These are phyloP conservation scores for Aureobasidium sp. DNA, from an alignment of 2,329 filamentous ascomycete species.

Conservation along the genomic window DNA sequence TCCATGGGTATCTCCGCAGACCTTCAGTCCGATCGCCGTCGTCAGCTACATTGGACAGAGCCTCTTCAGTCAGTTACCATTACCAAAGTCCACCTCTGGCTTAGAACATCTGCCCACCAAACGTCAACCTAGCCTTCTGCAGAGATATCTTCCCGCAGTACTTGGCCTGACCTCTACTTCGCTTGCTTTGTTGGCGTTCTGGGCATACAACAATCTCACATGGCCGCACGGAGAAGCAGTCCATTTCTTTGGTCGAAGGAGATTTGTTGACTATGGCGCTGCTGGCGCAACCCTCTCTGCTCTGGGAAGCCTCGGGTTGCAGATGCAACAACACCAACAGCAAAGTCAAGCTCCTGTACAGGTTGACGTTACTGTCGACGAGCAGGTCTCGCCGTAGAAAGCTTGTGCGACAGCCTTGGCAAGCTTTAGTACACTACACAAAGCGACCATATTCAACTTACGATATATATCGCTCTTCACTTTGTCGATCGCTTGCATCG, in stretches of 20 bases:
- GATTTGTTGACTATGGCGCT: slow-evolving; percentile 29
- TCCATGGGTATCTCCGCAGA: slow-evolving; percentile 5
- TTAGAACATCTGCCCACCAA: not conserved
- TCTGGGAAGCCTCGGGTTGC: slow-evolving; percentile 13
- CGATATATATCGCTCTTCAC: not conserved
- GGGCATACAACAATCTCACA: slow-evolving; percentile 15
- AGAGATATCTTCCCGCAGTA: slow-evolving; percentile 8
- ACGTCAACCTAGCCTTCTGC: not conserved
- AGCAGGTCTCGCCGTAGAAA: slow-evolving; percentile 1
- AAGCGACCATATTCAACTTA: not conserved
- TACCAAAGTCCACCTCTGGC: not conserved
- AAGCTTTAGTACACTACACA: not conserved
- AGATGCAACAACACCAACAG: slow-evolving; percentile 11
- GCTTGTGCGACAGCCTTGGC: not conserved
- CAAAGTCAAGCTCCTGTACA: not conserved
- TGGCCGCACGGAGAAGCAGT: slow-evolving; percentile 29
- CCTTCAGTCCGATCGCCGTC: not conserved
- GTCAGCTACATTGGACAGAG: slow-evolving; percentile 4
- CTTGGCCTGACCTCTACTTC: slow-evolving; percentile 9
- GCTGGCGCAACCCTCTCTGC: slow-evolving; percentile 29
- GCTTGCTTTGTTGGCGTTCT: slow-evolving; percentile 13
- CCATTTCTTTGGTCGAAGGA: slow-evolving; percentile 30
- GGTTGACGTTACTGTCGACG: slow-evolving; percentile 11
- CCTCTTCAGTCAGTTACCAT: slow-evolving; percentile 2
- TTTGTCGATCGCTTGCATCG: not conserved